Percentiles rank a stretch among this genome's conserved stretches.
These are phyloP conservation scores for Teratosphaeria pseudoeucalypti DNA, from an alignment of 2,329 filamentous ascomycete genomes.

Conservation along the genomic window DNA sequence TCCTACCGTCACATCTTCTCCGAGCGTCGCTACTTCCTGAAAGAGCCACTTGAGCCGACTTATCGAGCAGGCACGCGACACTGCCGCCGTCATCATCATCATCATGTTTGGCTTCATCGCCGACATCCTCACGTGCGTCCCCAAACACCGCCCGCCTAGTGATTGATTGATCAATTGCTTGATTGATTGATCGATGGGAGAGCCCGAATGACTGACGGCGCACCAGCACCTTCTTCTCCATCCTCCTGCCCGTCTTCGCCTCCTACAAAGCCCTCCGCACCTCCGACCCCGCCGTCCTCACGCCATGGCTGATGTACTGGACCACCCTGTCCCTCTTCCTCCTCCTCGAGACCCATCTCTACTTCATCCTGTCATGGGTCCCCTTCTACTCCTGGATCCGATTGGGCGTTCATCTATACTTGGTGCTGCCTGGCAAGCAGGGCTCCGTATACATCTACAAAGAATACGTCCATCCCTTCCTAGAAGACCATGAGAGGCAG, in stretches of 20 bases:
- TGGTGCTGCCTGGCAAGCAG: constrained; percentile 95
- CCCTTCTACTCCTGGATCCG: constrained; percentile 93
- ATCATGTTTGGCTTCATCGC: constrained; percentile 68
- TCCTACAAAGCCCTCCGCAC: constrained; percentile 97
- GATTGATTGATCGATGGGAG: background rate
- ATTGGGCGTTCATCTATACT: constrained; percentile 77
- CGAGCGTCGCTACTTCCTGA: background rate
- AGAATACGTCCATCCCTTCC: constrained; percentile 75
- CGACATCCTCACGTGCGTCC: constrained; percentile 64
- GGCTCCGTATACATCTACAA: constrained; percentile 81
- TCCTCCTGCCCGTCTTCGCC: constrained; percentile 90
- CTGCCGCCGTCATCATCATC: background rate
- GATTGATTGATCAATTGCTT: too few species aligned
- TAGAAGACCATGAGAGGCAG: constrained; percentile 71
- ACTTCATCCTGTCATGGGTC: constrained; percentile 80
- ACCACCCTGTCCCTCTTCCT: constrained; percentile 76
- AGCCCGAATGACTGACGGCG: constrained; percentile 3
- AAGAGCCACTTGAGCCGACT: background rate
- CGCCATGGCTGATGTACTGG: constrained; percentile 99
- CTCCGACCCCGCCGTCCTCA: constrained; percentile 75
- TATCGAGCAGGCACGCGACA: background rate
- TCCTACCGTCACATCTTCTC: background rate
- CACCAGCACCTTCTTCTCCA: constrained; percentile 67
- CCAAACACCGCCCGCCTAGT: background rate
- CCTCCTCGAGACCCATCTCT: constrained; percentile 75